Percentiles rank a stretch among this genome's conserved stretches.
Evolutionary conservation across 2,329 filamentous ascomycete species (phyloP).

Genomic region (Myrmaecium sp.): DNA sequence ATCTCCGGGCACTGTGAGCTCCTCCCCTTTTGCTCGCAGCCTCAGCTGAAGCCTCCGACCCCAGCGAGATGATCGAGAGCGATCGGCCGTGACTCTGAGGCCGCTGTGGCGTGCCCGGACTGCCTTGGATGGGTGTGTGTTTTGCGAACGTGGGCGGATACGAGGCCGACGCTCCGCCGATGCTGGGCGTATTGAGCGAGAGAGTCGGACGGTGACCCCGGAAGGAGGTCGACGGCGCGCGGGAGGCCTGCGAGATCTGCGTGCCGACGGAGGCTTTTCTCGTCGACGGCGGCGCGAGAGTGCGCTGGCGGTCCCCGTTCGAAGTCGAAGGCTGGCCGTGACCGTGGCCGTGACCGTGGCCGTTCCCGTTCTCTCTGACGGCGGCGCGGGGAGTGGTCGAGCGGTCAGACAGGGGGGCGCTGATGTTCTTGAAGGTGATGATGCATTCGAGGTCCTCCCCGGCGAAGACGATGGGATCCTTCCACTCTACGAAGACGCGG

Average conservation of each 20-base stretch:
- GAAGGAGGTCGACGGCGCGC: constrained; percentile 15
- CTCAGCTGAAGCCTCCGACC: constrained; percentile 23
- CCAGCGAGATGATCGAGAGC: constrained; percentile 32
- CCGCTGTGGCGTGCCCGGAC: too few species aligned
- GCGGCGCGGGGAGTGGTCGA: constrained; percentile 12
- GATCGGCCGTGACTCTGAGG: constrained; percentile 25
- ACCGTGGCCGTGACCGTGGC: constrained; percentile 4
- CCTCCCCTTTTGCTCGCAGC: constrained; percentile 12
- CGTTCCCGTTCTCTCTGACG: constrained; percentile 2
- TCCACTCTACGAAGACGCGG: constrained; percentile 89
- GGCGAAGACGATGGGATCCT: constrained; percentile 85
- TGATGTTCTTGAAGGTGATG: constrained; percentile 87
- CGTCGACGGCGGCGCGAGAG: constrained; percentile 9
- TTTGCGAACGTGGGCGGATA: too few species aligned
- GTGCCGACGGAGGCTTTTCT: constrained; percentile 6
- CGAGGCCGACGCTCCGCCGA: too few species aligned
- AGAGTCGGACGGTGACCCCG: constrained; percentile 51
- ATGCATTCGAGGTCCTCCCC: constrained; percentile 91
- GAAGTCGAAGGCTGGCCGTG: constrained; percentile 4
- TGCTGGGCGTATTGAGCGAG: constrained; percentile 36
- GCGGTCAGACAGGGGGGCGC: constrained; percentile 26
- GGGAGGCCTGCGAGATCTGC: constrained; percentile 22
- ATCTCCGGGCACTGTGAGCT: too few species aligned
- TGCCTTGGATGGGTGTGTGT: too few species aligned
- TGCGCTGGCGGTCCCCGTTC: too few species aligned